A percentile compares a stretch with the other conserved stretches of the same genome.
Evolutionary conservation across 768 basidiomycete genomes (phyloP).

Genomic region (Mycena albidolilacea): DNA sequence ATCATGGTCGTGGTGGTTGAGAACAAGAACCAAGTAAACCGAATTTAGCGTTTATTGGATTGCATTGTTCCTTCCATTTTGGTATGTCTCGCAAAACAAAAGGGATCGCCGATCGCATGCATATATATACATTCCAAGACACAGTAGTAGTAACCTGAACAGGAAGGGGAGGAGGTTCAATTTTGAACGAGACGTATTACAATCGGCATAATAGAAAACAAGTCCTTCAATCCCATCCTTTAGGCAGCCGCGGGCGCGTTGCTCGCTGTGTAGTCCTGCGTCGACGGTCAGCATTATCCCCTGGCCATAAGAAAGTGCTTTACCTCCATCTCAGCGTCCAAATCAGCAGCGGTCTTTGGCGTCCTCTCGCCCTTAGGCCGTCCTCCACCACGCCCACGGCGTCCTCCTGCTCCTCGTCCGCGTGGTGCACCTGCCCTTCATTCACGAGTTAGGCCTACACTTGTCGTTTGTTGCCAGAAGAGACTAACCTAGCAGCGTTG

Average conservation of each 20-base stretch:
- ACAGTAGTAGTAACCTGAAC: not conserved
- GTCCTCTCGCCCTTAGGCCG: constrained; percentile 73
- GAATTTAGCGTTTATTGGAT: not conserved
- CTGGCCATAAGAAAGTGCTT: constrained; percentile 39
- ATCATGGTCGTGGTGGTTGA: constrained; percentile 36
- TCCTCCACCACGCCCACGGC: constrained; percentile 58
- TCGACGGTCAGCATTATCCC: constrained; percentile 9
- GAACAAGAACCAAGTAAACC: constrained; percentile 23
- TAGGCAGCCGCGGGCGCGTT: constrained; percentile 63
- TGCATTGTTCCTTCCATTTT: constrained; percentile 10
- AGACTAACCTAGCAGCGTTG: constrained; percentile 50
- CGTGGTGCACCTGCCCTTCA: constrained; percentile 47
- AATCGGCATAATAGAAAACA: constrained; percentile 14
- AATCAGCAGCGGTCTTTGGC: constrained; percentile 87
- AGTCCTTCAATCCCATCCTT: constrained; percentile 13
- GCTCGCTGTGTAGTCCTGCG: constrained; percentile 78
- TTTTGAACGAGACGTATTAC: constrained; percentile 16
- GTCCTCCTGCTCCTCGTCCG: constrained; percentile 61
- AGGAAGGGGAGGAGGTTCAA: not conserved
- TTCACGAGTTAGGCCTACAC: not conserved
- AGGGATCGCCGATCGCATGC: not conserved
- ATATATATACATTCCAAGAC: constrained; percentile 9
- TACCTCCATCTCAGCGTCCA: constrained; percentile 99
- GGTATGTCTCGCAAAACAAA: constrained; percentile 9
- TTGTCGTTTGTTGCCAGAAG: constrained; percentile 1